A percentile compares a stretch with the other conserved stretches of the same genome.
These are phyloP conservation scores for Lolium rigidum DNA, from an alignment of 176 grass and related monocot species.

Conservation along the genomic window DNA sequence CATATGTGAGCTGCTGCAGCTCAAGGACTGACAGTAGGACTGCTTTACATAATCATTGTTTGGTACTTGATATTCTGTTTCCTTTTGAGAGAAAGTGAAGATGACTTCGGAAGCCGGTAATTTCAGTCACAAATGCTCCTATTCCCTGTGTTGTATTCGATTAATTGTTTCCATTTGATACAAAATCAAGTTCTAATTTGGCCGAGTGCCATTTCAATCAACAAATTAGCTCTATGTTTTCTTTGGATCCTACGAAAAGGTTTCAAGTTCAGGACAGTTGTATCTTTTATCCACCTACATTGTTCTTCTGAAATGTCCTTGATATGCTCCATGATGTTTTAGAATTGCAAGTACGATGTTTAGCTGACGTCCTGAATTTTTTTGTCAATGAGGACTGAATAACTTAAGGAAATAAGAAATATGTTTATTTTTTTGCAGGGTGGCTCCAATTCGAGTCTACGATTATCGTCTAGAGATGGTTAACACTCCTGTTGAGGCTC, in stretches of 20 bases:
- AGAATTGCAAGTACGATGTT: not conserved
- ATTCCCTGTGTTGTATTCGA: not conserved
- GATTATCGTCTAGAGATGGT: constrained; percentile 46
- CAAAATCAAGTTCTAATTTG: constrained; percentile 25
- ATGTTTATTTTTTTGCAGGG: constrained; percentile 52
- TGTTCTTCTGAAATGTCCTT: constrained; percentile 20
- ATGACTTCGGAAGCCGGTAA: not conserved
- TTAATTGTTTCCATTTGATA: constrained; percentile 17
- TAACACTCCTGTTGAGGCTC: constrained; percentile 34
- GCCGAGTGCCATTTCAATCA: constrained; percentile 2
- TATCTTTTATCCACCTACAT: not conserved
- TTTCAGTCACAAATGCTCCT: not conserved
- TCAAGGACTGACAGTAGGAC: constrained; percentile 9
- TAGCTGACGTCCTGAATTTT: not conserved
- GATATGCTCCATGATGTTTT: constrained; percentile 21
- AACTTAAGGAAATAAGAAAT: constrained; percentile 41
- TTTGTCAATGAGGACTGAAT: constrained; percentile 18
- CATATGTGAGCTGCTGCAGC: constrained; percentile 17
- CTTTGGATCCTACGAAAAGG: not conserved
- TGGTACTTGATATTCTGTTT: constrained; percentile 15
- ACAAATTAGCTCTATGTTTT: not conserved
- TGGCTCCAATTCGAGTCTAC: constrained; percentile 52
- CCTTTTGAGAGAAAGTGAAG: constrained; percentile 2
- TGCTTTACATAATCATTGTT: constrained; percentile 16
- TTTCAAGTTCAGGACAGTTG: not conserved